These are phyloP conservation scores for Globisporangium viniferum DNA, from an alignment of 352 stramenopile genomes.

Conservation along the genomic window DNA sequence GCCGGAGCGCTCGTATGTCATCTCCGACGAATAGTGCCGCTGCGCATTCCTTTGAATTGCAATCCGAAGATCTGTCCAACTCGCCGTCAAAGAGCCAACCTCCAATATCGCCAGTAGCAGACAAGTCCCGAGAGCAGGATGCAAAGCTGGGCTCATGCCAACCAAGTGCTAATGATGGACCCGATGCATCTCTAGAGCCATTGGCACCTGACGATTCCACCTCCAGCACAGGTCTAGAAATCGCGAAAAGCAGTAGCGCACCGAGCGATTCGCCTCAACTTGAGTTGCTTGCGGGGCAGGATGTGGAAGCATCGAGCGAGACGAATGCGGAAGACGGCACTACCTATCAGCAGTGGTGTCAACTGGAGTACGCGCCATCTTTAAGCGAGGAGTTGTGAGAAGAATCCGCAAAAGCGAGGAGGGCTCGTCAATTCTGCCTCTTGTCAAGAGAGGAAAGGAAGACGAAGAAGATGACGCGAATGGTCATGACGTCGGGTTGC, in stretches of 20 bases:
- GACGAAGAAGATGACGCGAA: neutral
- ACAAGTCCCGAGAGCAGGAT: neutral
- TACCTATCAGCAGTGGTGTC: neutral
- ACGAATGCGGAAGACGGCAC: neutral
- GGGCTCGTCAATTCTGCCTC: neutral
- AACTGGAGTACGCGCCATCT: neutral
- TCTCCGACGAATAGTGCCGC: constrained; percentile 18
- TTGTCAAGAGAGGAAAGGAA: neutral
- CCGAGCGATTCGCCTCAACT: neutral
- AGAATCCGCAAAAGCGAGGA: too few relatives aligned
- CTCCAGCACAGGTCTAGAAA: neutral
- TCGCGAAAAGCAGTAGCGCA: neutral
- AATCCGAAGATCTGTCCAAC: neutral
- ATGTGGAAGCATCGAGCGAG: neutral
- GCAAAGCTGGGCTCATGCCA: neutral
- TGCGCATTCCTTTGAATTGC: neutral
- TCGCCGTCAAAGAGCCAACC: neutral
- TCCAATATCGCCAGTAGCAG: neutral
- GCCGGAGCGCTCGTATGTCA: constrained; percentile 42
- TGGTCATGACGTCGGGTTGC: neutral
- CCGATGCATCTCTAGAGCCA: neutral
- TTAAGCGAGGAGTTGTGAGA: neutral
- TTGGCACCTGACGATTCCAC: neutral
- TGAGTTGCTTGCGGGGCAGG: neutral
- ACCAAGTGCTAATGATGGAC: neutral